phyloP scores from a whole-genome alignment of 441 rosid species.

The Macaranga tanarius region DNA sequence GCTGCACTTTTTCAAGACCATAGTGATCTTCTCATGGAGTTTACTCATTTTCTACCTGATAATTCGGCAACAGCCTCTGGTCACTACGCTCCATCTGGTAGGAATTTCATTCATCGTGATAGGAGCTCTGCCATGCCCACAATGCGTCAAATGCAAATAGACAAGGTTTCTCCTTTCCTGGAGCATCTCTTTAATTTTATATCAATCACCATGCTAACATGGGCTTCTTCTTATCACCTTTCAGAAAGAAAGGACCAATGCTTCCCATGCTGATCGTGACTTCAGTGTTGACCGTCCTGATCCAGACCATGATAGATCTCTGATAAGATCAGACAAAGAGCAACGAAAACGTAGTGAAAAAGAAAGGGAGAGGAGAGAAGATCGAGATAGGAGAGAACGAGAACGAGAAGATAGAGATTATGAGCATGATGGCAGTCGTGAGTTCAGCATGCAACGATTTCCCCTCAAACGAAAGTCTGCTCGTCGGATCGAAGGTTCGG shows the following conservation, averaged over 20 bases:
- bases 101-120: constrained; percentile 60
- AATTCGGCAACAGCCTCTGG: constrained; percentile 63
- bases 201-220: constrained; percentile 28
- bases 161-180: constrained; percentile 58
- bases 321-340: constrained; percentile 66
- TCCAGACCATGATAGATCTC: constrained; percentile 52
- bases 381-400: constrained; percentile 57
- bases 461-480: constrained; percentile 50
- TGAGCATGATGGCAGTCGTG: constrained; percentile 62
- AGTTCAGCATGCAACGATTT: constrained; percentile 54
- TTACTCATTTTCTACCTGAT: constrained; percentile 89
- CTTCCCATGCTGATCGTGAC: constrained; percentile 53
- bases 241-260: constrained; percentile 70
- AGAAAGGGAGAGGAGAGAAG: constrained; percentile 72
- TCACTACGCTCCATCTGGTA: constrained; percentile 46
- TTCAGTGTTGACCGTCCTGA: constrained; percentile 61
- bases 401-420: constrained; percentile 56
- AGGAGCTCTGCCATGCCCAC: constrained; percentile 63
- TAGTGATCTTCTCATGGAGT: constrained; percentile 78
- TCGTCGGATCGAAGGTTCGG: constrained; percentile 42
- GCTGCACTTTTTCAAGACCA: constrained; percentile 84
- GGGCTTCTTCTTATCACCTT: constrained; percentile 27
- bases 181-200: constrained; percentile 21
- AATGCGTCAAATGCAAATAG: constrained; percentile 50
- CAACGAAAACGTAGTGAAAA: constrained; percentile 68